Evolutionary conservation across 1,284 basidiomycete species (phyloP).

Genomic region (Ganoderma resinaceum): DNA sequence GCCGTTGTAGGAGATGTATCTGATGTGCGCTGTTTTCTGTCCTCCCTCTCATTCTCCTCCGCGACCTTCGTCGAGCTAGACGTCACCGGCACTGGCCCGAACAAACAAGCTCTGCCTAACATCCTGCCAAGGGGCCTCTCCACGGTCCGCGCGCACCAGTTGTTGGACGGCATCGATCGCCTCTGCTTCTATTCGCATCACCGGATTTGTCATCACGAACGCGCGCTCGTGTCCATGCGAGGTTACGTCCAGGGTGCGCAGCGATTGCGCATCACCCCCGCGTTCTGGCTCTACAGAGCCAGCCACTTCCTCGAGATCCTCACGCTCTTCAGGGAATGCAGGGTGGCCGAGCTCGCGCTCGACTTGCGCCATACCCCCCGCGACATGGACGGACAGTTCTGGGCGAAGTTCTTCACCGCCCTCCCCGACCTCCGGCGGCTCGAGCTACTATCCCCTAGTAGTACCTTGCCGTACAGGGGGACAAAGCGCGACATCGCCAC

Average conservation of each 20-base stretch:
- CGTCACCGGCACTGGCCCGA: not conserved
- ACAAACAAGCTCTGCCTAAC: not conserved
- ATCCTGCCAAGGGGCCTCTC: not conserved
- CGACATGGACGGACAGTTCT: not conserved
- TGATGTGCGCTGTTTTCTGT: not conserved
- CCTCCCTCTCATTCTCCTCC: not conserved
- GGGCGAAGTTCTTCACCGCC: not conserved
- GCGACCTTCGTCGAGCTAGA: not conserved
- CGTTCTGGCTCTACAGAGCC: not conserved
- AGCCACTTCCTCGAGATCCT: not conserved
- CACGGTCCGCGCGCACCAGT: not conserved
- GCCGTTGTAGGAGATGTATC: not conserved
- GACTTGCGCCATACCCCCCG: not conserved
- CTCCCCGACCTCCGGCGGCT: conserved; percentile 1
- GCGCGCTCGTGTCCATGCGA: not conserved
- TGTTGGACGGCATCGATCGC: not conserved
- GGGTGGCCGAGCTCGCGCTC: conserved; percentile 1
- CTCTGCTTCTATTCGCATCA: not conserved
- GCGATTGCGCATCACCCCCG: not conserved
- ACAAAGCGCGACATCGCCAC: conserved; percentile 1
- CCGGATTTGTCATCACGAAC: not conserved
- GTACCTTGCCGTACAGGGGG: not conserved
- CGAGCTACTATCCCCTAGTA: not conserved
- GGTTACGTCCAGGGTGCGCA: not conserved
- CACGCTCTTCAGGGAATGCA: not conserved